Evolutionary conservation across 768 basidiomycete species (phyloP), one percentile per base, ranked within the genome.

Genomic region (Tubosaeta sp.): DNA sequence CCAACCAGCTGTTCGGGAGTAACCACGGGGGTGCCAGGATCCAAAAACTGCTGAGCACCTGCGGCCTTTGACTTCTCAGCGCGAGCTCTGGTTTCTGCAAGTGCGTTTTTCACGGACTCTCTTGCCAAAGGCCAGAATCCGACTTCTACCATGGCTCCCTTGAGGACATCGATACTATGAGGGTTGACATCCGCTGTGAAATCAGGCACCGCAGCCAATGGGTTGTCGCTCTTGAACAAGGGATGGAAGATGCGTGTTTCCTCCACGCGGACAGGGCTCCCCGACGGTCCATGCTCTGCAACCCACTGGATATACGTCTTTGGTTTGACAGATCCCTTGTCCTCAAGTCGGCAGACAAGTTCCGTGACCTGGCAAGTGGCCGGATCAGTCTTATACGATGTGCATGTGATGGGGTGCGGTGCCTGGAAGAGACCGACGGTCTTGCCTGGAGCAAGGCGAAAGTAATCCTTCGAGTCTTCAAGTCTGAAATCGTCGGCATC

Each of bases 231-330:
- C 72, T 90, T 92, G 84, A 98, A 99, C 5, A 99, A 74, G 19
- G 84, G 88, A 64, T 93, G 81, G 79, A 98, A 98, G 60, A 97
- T 79, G 42, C 95, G 84, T 35, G 88, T 89, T 71, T 99, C 95
- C 66, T 91, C 86, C 58, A 98, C 77, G 43, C 71, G 72, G 50
- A 97, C 88, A 14, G 95, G 92, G 59, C 88, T 91, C 7, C 85
- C 83, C 1, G 88, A 85, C 19, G 82, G 72, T 7, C 76, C 70
- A 65, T 94, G 88, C 64, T 91, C 86, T 25, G 90, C 92, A 13
- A 99, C 91, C 95, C 95, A 99, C 64, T 98, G 95, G 61, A 98
- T 92, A 71, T 84, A 97, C 29, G 92, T 84, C 65, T 95, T 97
- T 12, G 91, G 88, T 69, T 95, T 97, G 69, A 81, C 83, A 14